Conservation (phyloP, 2,329 filamentous ascomycete species). For the Fusarium camptoceras region DNA sequence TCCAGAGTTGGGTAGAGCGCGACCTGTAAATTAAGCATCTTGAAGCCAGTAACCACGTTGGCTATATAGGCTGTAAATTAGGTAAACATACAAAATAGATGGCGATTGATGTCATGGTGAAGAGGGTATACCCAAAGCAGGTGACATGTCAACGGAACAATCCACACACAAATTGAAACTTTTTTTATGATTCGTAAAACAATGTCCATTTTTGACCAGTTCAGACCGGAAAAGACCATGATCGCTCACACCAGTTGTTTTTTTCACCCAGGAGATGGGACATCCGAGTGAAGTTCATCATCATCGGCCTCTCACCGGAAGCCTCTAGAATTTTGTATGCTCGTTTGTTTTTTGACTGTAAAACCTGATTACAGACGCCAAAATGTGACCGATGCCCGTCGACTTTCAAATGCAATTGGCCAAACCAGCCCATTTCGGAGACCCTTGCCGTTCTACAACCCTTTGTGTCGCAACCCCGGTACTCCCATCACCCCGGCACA, state of each 20-base stretch:
- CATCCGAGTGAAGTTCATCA: slow-evolving; percentile 47
- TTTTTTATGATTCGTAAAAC: slow-evolving; percentile 32
- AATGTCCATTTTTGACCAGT: slow-evolving; percentile 36
- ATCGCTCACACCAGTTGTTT: slow-evolving; percentile 29
- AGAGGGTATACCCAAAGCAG: neutral
- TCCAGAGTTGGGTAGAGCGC: slow-evolving; percentile 82
- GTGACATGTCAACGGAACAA: slow-evolving; percentile 7
- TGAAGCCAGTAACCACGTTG: slow-evolving; percentile 10
- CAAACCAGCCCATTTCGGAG: slow-evolving; percentile 67
- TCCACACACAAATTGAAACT: slow-evolving; percentile 23
- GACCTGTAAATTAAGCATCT: slow-evolving; percentile 53
- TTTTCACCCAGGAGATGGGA: slow-evolving; percentile 39
- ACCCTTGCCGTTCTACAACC: slow-evolving; percentile 61
- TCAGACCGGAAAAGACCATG: slow-evolving; percentile 16
- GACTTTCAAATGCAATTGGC: slow-evolving; percentile 75
- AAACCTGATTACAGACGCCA: slow-evolving; percentile 76
- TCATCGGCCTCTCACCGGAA: slow-evolving; percentile 51
- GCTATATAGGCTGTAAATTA: slow-evolving; percentile 29
- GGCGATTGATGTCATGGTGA: slow-evolving; percentile 8
- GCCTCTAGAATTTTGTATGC: slow-evolving; percentile 54
- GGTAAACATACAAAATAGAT: slow-evolving; percentile 19
- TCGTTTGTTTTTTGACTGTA: slow-evolving; percentile 67
- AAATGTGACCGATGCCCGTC: slow-evolving; percentile 72
- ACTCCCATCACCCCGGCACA: slow-evolving; percentile 46
- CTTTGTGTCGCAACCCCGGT: slow-evolving; percentile 50